Base-by-base conservation (phyloP, 805 yeast genomes). In the Myxozyma geophila region DNA sequence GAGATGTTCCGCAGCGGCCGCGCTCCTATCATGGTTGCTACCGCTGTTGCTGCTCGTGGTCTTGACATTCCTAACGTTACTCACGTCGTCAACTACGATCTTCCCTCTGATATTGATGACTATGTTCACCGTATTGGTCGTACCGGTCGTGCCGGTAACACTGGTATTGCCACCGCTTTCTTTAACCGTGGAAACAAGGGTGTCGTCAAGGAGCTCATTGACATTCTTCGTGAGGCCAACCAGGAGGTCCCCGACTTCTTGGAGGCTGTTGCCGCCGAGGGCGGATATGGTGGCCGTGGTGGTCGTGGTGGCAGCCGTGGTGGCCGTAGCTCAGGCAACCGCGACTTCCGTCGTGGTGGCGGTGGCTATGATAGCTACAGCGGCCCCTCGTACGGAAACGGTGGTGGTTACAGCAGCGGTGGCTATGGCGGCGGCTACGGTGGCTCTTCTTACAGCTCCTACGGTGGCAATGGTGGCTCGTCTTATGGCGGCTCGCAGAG, bases 131-230 rank as follows among this genome's bases (percentile, higher is more conserved):
- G 99, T 83, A 95, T 95, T 77, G 99, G 99, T 86, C 93, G 99
- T 87, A 95, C 99, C 75, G 99, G 99, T 81, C 95, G 99, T 87
- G 99, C 99, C 74, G 99, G 99, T 85, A 95, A 95, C 82, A 87
- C 89, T 67, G 99, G 99, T 89, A 83, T 90, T 73, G 98, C 99
- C 70, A 92, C 98, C 71, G 96, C 99, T 57, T 95, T 95, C 83
- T 90, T 95, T 81, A 95, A 95, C 88, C 89, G 98, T 82, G 89
- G 88, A 77, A 95, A 92, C 86, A 86, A 84, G 75, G 92, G 92
- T 75, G 83, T 96, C 73, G 93, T 86, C 70, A 90, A 90, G 78
- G 97, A 92, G 68, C 81, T 95, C 77, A 78, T 91, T 74, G 96
- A 90, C 60, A 84, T 95, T 72, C 86, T 95, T 74, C 77, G 86